These are phyloP conservation scores for Viola pubescens DNA, from an alignment of 441 rosid genomes.

Conservation along the genomic window DNA sequence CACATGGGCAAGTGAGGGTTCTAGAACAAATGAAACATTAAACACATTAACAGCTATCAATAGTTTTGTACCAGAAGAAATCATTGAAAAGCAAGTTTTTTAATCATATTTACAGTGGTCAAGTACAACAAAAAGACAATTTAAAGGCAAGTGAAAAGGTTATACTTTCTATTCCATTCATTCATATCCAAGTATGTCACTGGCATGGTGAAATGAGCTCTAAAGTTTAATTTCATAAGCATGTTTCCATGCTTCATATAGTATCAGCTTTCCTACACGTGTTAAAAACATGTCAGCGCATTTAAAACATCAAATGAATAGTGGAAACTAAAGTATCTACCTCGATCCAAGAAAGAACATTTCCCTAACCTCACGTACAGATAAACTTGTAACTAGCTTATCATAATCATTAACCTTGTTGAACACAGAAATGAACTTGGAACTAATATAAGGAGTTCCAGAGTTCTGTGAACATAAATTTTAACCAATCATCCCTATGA, in stretches of 20 bases:
- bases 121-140: too few relatives aligned
- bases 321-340: too few relatives aligned
- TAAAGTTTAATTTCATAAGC: too few relatives aligned
- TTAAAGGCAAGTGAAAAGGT: neutral
- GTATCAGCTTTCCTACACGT: too few relatives aligned
- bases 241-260: too few relatives aligned
- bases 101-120: neutral
- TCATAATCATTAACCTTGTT: slow-evolving; percentile 7
- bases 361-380: too few relatives aligned
- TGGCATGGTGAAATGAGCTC: too few relatives aligned
- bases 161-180: neutral
- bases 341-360: too few relatives aligned
- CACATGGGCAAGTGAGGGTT: slow-evolving; percentile 62
- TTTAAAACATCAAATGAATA: too few relatives aligned
- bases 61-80: neutral
- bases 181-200: too few relatives aligned
- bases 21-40: slow-evolving; percentile 36
- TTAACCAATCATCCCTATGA: slow-evolving; percentile 9
- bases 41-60: slow-evolving; percentile 20
- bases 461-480: neutral
- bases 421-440: slow-evolving; percentile 11
- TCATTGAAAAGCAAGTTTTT: neutral
- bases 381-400: too few relatives aligned
- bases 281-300: too few relatives aligned
- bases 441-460: slow-evolving; percentile 11